Evolutionary conservation across 2,329 filamentous ascomycete species (phyloP), one percentile per base, ranked within the genome.

Genomic region (Cordyceps tenuipes): DNA sequence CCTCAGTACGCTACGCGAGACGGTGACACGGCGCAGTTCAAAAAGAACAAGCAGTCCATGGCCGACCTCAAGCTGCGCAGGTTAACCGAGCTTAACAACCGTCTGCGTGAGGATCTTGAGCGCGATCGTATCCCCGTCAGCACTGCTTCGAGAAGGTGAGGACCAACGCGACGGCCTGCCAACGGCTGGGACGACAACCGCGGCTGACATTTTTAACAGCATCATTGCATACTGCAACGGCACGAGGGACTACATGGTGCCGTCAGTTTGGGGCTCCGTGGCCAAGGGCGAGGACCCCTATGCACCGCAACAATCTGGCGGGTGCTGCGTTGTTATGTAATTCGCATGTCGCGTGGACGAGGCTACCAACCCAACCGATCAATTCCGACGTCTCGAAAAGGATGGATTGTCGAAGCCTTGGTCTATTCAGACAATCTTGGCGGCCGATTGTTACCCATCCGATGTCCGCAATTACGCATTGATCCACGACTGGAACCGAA

Each of bases 11-110:
- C 83, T 61, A 86, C 84, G 53, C 82, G 84, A 68, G 84, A 87
- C 71, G 83, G 82, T 75, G 84, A 87, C 72, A 82, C 83, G 73
- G 83, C 82, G 69, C 83, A 87, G 73, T 83, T 85, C 68, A 86
- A 84, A 82, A 96, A 92, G 80, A 97, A 95, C 81, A 97, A 97
- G 82, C 94, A 97, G 79, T 96, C 91, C 73, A 97, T 99, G 90
- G 93, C 93, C 68, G 94, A 99, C 75, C 84, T 99, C 66, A 99
- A 99, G 83, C 85, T 97, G 70, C 88, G 94, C 70, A 89, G 94
- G 66, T 82, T 99, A 76, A 97, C 92, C 63, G 94, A 99, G 79
- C 85, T 99, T 70, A 99, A 97, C 82, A 91, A 91, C 76, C 88
- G 94, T 68, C 79, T 99, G 74, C 90, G 92, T 70, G 94, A 99